These are phyloP conservation scores for Aspergillus biplanus DNA, from an alignment of 495 filamentous ascomycete genomes.

Conservation along the genomic window DNA sequence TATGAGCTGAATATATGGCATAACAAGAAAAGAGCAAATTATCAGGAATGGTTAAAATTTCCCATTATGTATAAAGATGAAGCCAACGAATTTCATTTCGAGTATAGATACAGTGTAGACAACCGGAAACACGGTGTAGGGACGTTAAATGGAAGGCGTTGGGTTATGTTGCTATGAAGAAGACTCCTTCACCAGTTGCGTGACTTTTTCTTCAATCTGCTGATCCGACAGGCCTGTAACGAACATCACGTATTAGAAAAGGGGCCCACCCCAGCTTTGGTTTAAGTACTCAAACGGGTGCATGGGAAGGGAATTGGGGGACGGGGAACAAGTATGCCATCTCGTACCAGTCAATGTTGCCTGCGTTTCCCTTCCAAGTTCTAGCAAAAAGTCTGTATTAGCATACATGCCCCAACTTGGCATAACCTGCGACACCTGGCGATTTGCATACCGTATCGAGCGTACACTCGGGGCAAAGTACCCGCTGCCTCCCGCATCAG, in stretches of 20 bases:
- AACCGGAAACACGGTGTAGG: conserved; percentile 34
- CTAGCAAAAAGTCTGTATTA: conserved; percentile 46
- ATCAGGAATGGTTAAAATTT: conserved; percentile 3
- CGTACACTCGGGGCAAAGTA: conserved; percentile 82
- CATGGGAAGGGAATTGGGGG: background rate
- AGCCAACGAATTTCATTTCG: conserved; percentile 36
- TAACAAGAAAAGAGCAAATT: background rate
- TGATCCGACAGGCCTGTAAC: conserved; percentile 79
- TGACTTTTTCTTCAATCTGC: conserved; percentile 88
- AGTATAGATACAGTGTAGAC: conserved; percentile 50
- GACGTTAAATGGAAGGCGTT: conserved; percentile 26
- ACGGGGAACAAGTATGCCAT: conserved; percentile 4
- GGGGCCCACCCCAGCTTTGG: background rate
- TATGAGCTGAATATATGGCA: background rate
- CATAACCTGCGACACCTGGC: no score
- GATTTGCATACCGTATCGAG: conserved; percentile 78
- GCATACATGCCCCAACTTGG: no score
- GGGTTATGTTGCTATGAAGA: conserved; percentile 35
- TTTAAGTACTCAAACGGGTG: background rate
- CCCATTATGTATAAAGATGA: conserved; percentile 6
- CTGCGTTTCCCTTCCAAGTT: conserved; percentile 86
- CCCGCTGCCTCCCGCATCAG: conserved; percentile 88
- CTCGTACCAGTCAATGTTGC: conserved; percentile 73
- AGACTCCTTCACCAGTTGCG: conserved; percentile 72
- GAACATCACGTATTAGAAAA: background rate